Evolutionary conservation across 495 filamentous ascomycete genomes (phyloP).

Genomic region (Aspergillus cavernicola): DNA sequence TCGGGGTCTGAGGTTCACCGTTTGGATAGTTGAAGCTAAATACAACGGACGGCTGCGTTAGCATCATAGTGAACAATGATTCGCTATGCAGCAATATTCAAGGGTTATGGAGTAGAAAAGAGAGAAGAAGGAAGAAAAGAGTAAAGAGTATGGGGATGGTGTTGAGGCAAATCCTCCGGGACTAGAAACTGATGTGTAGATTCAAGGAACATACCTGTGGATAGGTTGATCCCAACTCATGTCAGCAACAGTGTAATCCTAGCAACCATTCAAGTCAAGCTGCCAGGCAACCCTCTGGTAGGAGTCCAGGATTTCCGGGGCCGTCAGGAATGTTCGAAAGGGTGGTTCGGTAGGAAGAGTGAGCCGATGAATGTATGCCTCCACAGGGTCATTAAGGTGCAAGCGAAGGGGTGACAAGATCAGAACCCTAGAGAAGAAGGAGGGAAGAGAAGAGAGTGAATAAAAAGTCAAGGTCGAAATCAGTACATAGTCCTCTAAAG

Average conservation of each 20-base stretch:
- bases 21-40: conserved; percentile 73
- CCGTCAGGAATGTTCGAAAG: conserved; percentile 33
- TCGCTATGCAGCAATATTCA: not conserved
- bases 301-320: conserved; percentile 19
- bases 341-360: conserved; percentile 23
- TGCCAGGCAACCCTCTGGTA: conserved; percentile 37
- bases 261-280: conserved; percentile 42
- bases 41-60: conserved; percentile 34
- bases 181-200: conserved; percentile 7
- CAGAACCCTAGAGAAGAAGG: conserved; percentile 3
- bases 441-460: not conserved
- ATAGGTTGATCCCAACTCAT: conserved; percentile 76
- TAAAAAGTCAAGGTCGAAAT: not conserved
- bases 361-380: conserved; percentile 24
- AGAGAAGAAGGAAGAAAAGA: not conserved
- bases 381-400: conserved; percentile 32
- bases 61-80: conserved; percentile 24
- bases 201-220: conserved; percentile 58
- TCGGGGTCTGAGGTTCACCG: conserved; percentile 74
- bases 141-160: not conserved
- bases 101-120: not conserved
- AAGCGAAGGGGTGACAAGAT: conserved; percentile 55
- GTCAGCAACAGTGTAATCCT: conserved; percentile 41
- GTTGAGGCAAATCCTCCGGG: conserved; percentile 24
- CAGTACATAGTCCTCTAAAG: conserved; percentile 14